Evolutionary conservation across 805 yeast genomes (phyloP).

Genomic region (Starmerella vitae): DNA sequence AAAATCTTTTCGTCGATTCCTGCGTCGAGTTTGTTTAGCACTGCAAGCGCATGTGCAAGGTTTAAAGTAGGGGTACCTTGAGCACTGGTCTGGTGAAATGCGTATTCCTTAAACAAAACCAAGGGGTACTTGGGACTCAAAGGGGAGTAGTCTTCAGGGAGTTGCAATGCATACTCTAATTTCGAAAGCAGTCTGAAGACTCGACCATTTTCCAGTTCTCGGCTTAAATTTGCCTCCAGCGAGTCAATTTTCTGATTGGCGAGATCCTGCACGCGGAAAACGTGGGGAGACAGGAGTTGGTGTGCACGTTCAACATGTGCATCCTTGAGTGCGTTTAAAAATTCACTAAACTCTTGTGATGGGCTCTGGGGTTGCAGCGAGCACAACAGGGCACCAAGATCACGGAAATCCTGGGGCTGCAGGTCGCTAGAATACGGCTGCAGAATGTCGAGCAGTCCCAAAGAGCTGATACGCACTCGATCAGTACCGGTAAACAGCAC

Average conservation of each 20-base stretch:
- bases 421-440: conserved; percentile 20
- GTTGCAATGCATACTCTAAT: conserved; percentile 60
- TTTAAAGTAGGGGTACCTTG: conserved; percentile 66
- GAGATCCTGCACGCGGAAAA: conserved; percentile 19
- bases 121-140: conserved; percentile 63
- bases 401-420: conserved; percentile 42
- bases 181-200: conserved; percentile 71
- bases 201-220: conserved; percentile 80
- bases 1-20: conserved; percentile 75
- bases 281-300: conserved; percentile 20
- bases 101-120: conserved; percentile 64
- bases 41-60: conserved; percentile 62
- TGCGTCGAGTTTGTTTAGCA: conserved; percentile 80
- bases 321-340: conserved; percentile 17
- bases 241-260: conserved; percentile 21
- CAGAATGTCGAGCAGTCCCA: conserved; percentile 60
- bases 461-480: conserved; percentile 55
- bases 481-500: conserved; percentile 60
- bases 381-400: conserved; percentile 44
- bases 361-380: conserved; percentile 33
- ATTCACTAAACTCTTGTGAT: conserved; percentile 19
- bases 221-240: conserved; percentile 33
- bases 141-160: conserved; percentile 54
- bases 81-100: conserved; percentile 74
- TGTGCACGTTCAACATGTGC: conserved; percentile 14